Base-by-base conservation (phyloP, 1,284 basidiomycete species). In the Ganoderma sp. region DNA sequence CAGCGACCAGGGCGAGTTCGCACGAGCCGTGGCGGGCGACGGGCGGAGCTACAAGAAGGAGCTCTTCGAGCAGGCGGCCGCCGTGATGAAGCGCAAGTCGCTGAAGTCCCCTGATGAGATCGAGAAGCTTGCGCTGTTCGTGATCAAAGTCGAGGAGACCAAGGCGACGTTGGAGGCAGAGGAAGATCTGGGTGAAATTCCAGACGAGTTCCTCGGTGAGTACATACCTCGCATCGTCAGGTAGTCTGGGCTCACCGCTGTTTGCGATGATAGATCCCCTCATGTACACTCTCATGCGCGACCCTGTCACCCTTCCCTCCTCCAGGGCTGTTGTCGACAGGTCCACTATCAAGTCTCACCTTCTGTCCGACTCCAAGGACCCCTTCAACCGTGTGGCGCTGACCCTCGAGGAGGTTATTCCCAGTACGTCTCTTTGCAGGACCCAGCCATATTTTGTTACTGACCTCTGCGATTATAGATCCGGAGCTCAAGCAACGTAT, bases 261-360 rank as follows among this genome's bases (percentile, higher is more conserved):
- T 39, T 22, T 22, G 67, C 12, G 22, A 25, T 52, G 4, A 6
- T 74, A 97, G 96, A 98, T 79, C 95, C 96, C 0, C 83, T 98
- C 71, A 96, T 98, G 91, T 93, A 88, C 73, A 96, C 95, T 0
- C 77, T 99, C 67, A 99, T 99, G 98, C 91, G 90, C 68, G 96
- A 99, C 78, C 98, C 98, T 1, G 97, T 99, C 68, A 88, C 90
- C 54, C 81, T 99, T 61, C 98, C 98, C 0, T 90, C 93, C 0
- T 98, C 96, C 2, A 87, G 85, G 65, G 84, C 90, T 0, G 86
- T 94, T 37, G 80, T 99, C 59, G 98, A 99, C 79, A 88, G 94
- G 50, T 87, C 93, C 0, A 99, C 97, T 1, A 99, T 99, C 84
- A 98, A 98, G 77, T 93, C 96, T 1, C 96, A 97, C 78, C 82